Evolutionary conservation across 148 eudicot genomes (phyloP).

Genomic region (Salicornia ramosissima): DNA sequence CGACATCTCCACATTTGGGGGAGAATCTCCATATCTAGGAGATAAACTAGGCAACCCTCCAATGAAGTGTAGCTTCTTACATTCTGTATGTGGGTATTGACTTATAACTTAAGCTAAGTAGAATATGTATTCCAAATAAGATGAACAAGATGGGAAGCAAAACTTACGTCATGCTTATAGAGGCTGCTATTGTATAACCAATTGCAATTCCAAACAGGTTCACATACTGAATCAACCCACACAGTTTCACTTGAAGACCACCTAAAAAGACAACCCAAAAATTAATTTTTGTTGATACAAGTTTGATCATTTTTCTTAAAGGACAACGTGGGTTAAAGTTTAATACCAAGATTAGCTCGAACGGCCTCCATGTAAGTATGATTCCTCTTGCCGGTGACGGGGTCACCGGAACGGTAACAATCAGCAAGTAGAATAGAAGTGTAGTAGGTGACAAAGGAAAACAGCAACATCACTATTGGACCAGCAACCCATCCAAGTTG

Average conservation of each 20-base stretch:
- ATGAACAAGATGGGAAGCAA: not conserved
- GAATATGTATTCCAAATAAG: not conserved
- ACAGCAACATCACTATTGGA: constrained; percentile 57
- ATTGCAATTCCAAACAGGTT: constrained; percentile 68
- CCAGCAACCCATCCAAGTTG: constrained; percentile 87
- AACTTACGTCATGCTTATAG: constrained; percentile 68
- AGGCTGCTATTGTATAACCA: constrained; percentile 73
- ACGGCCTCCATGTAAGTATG: constrained; percentile 90
- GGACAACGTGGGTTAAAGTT: not conserved
- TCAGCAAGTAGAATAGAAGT: constrained; percentile 60
- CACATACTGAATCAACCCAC: constrained; percentile 57
- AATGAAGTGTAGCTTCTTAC: not conserved
- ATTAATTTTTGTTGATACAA: not conserved
- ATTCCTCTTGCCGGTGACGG: constrained; percentile 61
- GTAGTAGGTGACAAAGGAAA: constrained; percentile 69
- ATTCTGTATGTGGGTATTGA: not conserved
- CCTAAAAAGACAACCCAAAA: constrained; percentile 23
- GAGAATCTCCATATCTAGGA: not conserved
- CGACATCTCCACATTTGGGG: not conserved
- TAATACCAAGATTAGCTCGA: constrained; percentile 52
- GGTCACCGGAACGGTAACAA: constrained; percentile 72
- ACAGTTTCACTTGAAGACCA: constrained; percentile 51
- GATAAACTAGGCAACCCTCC: not conserved
- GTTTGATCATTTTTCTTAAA: not conserved
- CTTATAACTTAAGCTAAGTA: too few species aligned